These are phyloP conservation scores for Citrus sp. DNA, from an alignment of 345 rosid species.

Conservation along the genomic window DNA sequence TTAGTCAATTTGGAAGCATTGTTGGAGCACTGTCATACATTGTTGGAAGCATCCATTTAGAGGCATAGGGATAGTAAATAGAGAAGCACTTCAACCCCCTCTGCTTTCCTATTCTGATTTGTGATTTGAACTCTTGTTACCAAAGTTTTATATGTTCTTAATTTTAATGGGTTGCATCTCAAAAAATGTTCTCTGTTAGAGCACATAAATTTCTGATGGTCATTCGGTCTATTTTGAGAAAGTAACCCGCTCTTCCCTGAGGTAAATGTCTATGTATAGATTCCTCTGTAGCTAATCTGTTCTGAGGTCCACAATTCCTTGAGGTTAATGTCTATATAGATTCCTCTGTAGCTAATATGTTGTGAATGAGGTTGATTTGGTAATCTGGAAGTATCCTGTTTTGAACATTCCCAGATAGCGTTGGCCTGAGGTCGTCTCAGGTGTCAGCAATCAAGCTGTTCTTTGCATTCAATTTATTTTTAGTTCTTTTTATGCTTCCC, in stretches of 20 bases:
- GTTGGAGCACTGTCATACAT: not conserved
- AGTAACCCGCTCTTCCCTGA: not conserved
- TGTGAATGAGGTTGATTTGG: not conserved
- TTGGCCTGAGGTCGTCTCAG: not conserved
- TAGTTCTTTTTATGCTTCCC: not conserved
- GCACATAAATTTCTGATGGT: not conserved
- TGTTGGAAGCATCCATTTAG: not conserved
- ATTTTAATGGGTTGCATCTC: not conserved
- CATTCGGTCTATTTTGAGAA: not conserved
- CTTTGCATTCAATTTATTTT: not conserved
- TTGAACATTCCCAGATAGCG: not conserved
- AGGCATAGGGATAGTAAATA: not conserved
- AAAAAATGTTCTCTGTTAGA: not conserved
- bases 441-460: not conserved
- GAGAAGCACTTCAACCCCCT: not conserved
- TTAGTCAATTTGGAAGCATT: too few species aligned
- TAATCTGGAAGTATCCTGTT: not conserved
- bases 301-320: not conserved
- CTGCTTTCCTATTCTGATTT: not conserved
- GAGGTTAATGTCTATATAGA: not conserved
- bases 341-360: not conserved
- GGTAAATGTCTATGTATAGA: not conserved
- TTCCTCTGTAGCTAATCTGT: not conserved
- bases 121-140: not conserved
- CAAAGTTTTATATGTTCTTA: not conserved